A percentile compares a stretch with the other conserved stretches of the same genome.
Conservation (phyloP, 2,329 filamentous ascomycete species). For the Penicillium sp. region DNA sequence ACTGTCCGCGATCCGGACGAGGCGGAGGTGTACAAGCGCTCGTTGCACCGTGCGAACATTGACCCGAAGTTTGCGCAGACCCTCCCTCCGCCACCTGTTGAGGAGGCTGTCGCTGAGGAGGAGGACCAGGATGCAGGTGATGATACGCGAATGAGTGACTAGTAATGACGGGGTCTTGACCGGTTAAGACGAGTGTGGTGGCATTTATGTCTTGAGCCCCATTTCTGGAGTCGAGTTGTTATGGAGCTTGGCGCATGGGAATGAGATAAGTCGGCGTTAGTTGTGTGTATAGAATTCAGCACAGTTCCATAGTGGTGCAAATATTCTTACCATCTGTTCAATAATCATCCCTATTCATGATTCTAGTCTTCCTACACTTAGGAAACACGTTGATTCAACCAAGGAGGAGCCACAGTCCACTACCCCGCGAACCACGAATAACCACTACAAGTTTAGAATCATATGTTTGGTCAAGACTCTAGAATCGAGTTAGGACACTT, state of each 20-base stretch:
- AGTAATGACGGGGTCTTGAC: constrained; percentile 8
- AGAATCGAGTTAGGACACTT: too few species aligned
- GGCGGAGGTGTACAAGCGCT: constrained; percentile 52
- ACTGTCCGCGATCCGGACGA: constrained; percentile 54
- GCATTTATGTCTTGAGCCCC: neutral
- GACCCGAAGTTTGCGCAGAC: constrained; percentile 47
- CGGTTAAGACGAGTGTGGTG: neutral
- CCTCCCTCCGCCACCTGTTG: constrained; percentile 31
- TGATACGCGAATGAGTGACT: constrained; percentile 30
- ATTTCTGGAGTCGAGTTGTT: constrained; percentile 5
- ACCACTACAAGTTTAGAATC: too few species aligned
- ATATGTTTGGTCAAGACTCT: too few species aligned
- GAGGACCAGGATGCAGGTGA: constrained; percentile 15
- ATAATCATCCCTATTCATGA: neutral
- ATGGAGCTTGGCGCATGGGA: constrained; percentile 13
- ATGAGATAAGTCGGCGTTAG: constrained; percentile 12
- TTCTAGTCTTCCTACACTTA: neutral
- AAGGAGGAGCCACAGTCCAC: neutral
- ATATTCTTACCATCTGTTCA: neutral
- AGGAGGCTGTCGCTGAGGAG: constrained; percentile 21
- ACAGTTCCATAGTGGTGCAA: neutral
- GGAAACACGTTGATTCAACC: neutral
- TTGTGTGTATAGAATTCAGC: constrained; percentile 7
- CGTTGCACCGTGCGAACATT: constrained; percentile 47
- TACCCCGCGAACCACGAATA: too few species aligned